Percentiles rank a stretch among this genome's conserved stretches.
These are phyloP conservation scores for Fusarium torreyae DNA, from an alignment of 2,329 filamentous ascomycete species.

Conservation along the genomic window DNA sequence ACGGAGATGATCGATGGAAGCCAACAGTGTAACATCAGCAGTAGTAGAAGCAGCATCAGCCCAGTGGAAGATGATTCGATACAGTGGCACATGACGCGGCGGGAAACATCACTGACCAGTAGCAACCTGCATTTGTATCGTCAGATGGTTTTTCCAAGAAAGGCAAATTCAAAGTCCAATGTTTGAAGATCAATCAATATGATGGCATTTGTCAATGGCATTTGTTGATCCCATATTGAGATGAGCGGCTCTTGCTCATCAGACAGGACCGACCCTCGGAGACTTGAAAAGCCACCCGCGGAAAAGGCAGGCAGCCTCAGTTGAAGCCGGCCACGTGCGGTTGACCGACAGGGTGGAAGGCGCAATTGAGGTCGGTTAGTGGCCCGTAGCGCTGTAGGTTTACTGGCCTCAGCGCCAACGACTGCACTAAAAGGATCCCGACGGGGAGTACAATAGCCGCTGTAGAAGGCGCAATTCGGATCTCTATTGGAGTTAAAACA, in stretches of 20 bases:
- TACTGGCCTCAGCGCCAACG: slow-evolving; percentile 12
- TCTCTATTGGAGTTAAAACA: background rate
- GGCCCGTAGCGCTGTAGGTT: slow-evolving; percentile 18
- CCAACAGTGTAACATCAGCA: slow-evolving; percentile 13
- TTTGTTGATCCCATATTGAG: background rate
- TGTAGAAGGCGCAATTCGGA: background rate
- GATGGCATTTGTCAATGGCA: slow-evolving; percentile 4
- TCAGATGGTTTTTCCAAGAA: slow-evolving; percentile 12
- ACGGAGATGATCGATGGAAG: slow-evolving; percentile 32
- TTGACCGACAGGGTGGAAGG: slow-evolving; percentile 6
- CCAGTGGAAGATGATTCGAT: slow-evolving; percentile 38
- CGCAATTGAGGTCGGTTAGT: slow-evolving; percentile 10
- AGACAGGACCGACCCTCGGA: slow-evolving; percentile 14
- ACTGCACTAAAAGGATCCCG: slow-evolving; percentile 20
- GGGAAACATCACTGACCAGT: slow-evolving; percentile 19
- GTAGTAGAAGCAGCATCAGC: slow-evolving; percentile 23
- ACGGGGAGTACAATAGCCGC: slow-evolving; percentile 4
- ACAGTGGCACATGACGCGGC: slow-evolving; percentile 35
- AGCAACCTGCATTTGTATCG: slow-evolving; percentile 8
- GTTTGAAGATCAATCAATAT: background rate
- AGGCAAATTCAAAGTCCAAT: slow-evolving; percentile 9
- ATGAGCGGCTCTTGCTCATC: slow-evolving; percentile 11
- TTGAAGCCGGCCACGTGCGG: slow-evolving; percentile 8
- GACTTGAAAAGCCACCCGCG: slow-evolving; percentile 7
- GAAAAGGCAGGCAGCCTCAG: slow-evolving; percentile 6